phyloP scores from a whole-genome alignment of 257 asterid species.

The Schizonepeta tenuifolia region DNA sequence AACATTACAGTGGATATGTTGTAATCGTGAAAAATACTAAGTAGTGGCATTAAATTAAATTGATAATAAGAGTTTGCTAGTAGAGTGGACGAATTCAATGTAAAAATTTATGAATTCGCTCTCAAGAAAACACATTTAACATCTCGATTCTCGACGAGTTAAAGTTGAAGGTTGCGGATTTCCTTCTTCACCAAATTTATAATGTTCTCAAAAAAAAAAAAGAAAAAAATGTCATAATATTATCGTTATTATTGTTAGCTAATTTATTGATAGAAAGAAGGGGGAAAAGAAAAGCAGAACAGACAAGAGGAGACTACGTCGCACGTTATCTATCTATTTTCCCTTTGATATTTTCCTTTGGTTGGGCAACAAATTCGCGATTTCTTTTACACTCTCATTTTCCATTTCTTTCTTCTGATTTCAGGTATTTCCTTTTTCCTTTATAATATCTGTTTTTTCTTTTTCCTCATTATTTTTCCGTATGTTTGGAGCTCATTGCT shows the following conservation, averaged over 20 bases:
- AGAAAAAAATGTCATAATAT: not conserved
- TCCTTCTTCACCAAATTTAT: not conserved
- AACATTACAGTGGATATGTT: too few species aligned
- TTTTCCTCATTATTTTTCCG: not conserved
- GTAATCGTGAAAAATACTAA: too few species aligned
- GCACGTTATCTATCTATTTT: constrained; percentile 15
- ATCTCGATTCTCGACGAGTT: too few species aligned
- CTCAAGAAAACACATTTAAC: not conserved
- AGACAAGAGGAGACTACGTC: not conserved
- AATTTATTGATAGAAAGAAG: not conserved
- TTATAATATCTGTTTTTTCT: not conserved
- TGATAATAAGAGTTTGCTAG: too few species aligned
- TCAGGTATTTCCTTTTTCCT: constrained; percentile 44
- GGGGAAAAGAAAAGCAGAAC: not conserved
- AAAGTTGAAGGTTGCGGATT: not conserved
- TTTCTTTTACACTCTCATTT: constrained; percentile 31
- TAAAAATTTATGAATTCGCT: too few species aligned
- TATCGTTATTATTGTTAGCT: not conserved
- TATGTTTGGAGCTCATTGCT: constrained; percentile 19
- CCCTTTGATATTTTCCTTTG: constrained; percentile 25
- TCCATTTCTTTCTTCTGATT: constrained; percentile 32
- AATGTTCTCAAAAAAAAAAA: too few species aligned
- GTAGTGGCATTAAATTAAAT: too few species aligned
- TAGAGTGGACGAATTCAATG: not conserved
- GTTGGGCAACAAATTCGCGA: constrained; percentile 47